Evolutionary conservation across 1,284 basidiomycete genomes (phyloP).

Genomic region (Moesziomyces sp.): DNA sequence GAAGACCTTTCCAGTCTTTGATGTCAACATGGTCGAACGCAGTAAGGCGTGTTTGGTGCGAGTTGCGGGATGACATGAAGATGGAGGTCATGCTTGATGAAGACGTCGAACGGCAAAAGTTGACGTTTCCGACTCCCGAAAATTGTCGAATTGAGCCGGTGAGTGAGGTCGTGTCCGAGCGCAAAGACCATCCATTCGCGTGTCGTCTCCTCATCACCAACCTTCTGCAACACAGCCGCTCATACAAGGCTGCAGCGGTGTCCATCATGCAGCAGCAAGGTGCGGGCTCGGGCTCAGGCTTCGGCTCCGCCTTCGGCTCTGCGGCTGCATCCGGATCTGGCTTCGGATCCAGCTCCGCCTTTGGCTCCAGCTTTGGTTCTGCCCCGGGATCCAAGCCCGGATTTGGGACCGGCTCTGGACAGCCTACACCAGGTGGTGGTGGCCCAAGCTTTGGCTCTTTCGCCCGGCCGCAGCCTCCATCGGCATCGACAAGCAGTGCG

Average conservation of each 20-base stretch:
- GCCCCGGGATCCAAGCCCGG: neutral
- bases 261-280: neutral
- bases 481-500: constrained; percentile 20
- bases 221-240: neutral
- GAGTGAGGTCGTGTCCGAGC: too few species aligned
- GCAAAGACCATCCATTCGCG: too few species aligned
- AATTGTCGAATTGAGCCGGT: neutral
- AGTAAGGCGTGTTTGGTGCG: too few species aligned
- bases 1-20: too few species aligned
- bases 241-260: neutral
- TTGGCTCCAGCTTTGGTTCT: constrained; percentile 7
- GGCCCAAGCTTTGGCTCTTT: constrained; percentile 17
- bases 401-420: neutral
- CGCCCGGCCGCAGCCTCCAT: constrained; percentile 15
- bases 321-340: neutral
- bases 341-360: constrained; percentile 5
- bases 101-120: too few species aligned
- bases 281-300: neutral
- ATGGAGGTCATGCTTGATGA: too few species aligned
- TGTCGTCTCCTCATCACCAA: neutral
- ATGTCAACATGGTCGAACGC: too few species aligned
- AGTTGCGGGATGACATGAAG: too few species aligned
- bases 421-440: neutral
- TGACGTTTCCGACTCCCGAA: neutral
- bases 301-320: neutral